Base-by-base conservation (phyloP, 78 protist genomes). In the Dictyostelium firmibasis region DNA sequence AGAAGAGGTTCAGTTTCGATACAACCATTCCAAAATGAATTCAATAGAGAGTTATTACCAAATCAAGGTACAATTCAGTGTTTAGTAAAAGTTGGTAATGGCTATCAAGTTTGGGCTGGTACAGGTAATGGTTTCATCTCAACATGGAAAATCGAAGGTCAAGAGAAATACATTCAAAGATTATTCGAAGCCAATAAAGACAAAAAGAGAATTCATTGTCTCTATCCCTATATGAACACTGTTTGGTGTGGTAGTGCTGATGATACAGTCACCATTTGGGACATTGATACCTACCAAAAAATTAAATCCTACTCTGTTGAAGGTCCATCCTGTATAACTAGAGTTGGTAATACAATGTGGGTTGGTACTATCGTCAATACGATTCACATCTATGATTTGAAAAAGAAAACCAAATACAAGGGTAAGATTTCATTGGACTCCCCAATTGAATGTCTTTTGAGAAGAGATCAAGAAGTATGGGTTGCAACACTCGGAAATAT, bases 201-300 rank as follows among this genome's bases (percentile, higher is more conserved):
- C 33, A 72, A 72, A 31, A 57, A 62, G 33, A 57, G 94, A 25
- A 89, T 89, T 31, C 88, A 81, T 57, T 89, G 94, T 89, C 83
- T 89, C 27, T 89, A 89, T 25, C 38, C 64, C 20, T 43, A 82
- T 8, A 89, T 89, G 94, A 89, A 89, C 20, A 89, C 67, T 1
- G 94, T 89, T 33, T 89, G 94, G 94, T 53, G 87, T 89, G 94
- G 94, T n/a, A 43, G 74, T 64, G 94, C 87, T 2, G 94, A 89
- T 69, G 75, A 81, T 67, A 70, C 84, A 7, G 44, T 89, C 3
- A 60, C 86, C 2, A 67, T 89, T 50, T 89, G 87, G 86, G 83
- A 81, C 43, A 20, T 38, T 10, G 94, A 89, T 7, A 89, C 62
- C 14, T 81, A 79, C 25, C n/a, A 78, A 18, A 20, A 79, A 43